Evolutionary conservation across 2,329 filamentous ascomycete genomes (phyloP).

Genomic region (Neobulgaria alba): DNA sequence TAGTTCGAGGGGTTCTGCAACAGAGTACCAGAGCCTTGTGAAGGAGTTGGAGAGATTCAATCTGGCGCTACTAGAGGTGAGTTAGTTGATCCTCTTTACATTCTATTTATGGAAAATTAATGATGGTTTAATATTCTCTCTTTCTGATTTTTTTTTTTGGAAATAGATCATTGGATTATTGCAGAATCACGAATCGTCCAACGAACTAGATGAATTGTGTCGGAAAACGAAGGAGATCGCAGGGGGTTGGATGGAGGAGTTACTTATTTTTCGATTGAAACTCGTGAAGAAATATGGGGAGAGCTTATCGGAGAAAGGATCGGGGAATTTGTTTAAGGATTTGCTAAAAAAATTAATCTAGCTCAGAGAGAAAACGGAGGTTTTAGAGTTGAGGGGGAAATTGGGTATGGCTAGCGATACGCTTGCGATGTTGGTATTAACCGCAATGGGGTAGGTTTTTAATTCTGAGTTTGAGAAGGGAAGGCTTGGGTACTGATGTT

Average conservation of each 20-base stretch:
- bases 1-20: constrained; percentile 4
- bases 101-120: too few species aligned
- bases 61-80: constrained; percentile 6
- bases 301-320: background rate
- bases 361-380: constrained; percentile 9
- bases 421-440: constrained; percentile 5
- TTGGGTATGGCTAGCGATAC: constrained; percentile 2
- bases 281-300: constrained; percentile 7
- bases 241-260: constrained; percentile 3
- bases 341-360: constrained; percentile 4
- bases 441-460: constrained; percentile 4
- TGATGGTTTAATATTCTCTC: too few species aligned
- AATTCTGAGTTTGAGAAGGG: background rate
- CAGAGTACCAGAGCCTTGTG: constrained; percentile 8
- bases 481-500: constrained; percentile 7
- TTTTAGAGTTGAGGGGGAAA: constrained; percentile 8
- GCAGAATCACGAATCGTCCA: constrained; percentile 1
- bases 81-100: too few species aligned
- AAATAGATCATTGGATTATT: constrained; percentile 1
- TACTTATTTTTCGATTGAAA: constrained; percentile 5
- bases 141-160: too few species aligned
- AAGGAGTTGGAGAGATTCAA: constrained; percentile 7
- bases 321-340: constrained; percentile 8
- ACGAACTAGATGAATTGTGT: background rate
- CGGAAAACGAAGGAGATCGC: constrained; percentile 1